Evolutionary conservation across 2,329 filamentous ascomycete genomes (phyloP).

Genomic region (Aspergillus udagawae): DNA sequence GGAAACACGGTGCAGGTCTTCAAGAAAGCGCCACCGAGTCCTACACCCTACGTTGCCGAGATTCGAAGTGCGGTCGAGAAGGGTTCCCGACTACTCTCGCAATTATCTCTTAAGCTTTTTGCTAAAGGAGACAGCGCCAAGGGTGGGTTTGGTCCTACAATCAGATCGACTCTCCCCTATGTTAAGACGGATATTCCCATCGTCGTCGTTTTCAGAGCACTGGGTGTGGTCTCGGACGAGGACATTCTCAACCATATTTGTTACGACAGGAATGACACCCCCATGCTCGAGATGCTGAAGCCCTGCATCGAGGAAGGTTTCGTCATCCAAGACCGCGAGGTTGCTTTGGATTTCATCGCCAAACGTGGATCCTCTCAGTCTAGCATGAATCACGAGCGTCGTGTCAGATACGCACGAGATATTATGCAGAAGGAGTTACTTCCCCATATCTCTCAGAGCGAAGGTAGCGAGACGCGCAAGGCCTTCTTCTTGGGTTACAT

Average conservation of each 20-base stretch:
- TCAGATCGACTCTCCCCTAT: constrained; percentile 87
- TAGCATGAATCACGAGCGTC: constrained; percentile 75
- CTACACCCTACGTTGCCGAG: constrained; percentile 89
- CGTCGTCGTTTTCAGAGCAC: constrained; percentile 88
- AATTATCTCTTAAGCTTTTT: constrained; percentile 84
- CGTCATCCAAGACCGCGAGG: constrained; percentile 90
- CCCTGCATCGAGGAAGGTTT: constrained; percentile 97
- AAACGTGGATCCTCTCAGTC: constrained; percentile 74
- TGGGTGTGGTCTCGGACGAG: constrained; percentile 94
- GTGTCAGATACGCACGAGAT: constrained; percentile 86
- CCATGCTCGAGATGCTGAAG: constrained; percentile 96
- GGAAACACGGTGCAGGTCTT: constrained; percentile 99
- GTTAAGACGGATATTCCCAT: constrained; percentile 92
- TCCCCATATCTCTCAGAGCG: constrained; percentile 91
- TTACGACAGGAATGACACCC: constrained; percentile 89
- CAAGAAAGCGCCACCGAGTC: constrained; percentile 91
- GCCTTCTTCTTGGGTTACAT: constrained; percentile 99
- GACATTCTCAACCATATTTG: constrained; percentile 98
- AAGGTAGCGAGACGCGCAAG: constrained; percentile 92
- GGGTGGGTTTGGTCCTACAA: constrained; percentile 78
- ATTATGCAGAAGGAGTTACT: constrained; percentile 96
- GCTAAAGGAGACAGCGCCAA: constrained; percentile 77
- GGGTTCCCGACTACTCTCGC: constrained; percentile 89
- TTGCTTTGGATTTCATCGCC: constrained; percentile 91
- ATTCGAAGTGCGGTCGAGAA: constrained; percentile 96